phyloP scores from a whole-genome alignment of 345 rosid species.

The Triadica sebifera region DNA sequence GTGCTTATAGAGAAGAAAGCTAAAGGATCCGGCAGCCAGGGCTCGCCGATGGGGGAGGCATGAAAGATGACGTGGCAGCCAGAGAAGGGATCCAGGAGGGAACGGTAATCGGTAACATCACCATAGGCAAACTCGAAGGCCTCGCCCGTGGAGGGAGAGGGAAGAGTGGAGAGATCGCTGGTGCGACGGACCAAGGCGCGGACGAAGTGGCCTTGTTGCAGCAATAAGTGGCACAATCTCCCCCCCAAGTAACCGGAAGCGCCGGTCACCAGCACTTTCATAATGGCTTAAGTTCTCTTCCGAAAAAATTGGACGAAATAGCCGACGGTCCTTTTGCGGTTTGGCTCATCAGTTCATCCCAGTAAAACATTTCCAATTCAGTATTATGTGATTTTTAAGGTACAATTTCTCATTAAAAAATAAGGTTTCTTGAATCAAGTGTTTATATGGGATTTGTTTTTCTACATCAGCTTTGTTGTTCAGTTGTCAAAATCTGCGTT shows the following conservation, averaged over 20 bases:
- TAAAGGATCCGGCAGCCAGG: slow-evolving; percentile 88
- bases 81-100: slow-evolving; percentile 60
- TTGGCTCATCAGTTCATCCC: too few relatives aligned
- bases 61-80: slow-evolving; percentile 77
- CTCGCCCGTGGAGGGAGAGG: slow-evolving; percentile 28
- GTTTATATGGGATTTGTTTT: too few relatives aligned
- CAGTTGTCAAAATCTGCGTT: too few relatives aligned
- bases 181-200: slow-evolving; percentile 85
- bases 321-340: too few relatives aligned
- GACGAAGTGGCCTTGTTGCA: slow-evolving; percentile 53
- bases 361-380: too few relatives aligned
- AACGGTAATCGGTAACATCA: slow-evolving; percentile 68
- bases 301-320: too few relatives aligned
- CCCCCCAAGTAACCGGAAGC: slow-evolving; percentile 84
- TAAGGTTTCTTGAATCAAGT: too few relatives aligned
- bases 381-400: too few relatives aligned
- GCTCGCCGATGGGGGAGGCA: slow-evolving; percentile 82
- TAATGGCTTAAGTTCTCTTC: background rate
- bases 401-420: too few relatives aligned
- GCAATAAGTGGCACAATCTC: slow-evolving; percentile 67
- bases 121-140: slow-evolving; percentile 64
- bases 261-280: slow-evolving; percentile 74
- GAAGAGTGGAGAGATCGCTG: slow-evolving; percentile 66
- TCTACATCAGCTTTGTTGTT: too few relatives aligned
- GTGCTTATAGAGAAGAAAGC: slow-evolving; percentile 59